A percentile compares a stretch with the other conserved stretches of the same genome.
phyloP scores from a whole-genome alignment of 2,329 filamentous ascomycete species.

The Arthroderma sp. region DNA sequence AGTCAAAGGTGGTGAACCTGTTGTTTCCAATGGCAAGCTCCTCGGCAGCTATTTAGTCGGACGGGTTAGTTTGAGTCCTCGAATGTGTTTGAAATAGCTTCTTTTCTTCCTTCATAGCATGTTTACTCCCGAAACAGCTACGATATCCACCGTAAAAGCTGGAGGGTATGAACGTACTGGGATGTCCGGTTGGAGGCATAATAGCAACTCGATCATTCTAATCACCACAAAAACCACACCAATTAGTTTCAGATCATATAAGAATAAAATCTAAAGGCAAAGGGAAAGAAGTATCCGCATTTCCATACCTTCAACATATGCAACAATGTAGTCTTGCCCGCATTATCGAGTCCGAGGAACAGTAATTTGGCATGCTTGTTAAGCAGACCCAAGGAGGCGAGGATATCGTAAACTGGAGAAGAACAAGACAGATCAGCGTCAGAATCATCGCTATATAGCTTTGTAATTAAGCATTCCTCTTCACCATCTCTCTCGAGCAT shows the following conservation, averaged over 20 bases:
- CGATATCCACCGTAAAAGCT: not conserved
- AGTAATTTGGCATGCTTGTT: constrained; percentile 96
- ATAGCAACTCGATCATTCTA: constrained; percentile 89
- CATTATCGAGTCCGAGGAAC: constrained; percentile 87
- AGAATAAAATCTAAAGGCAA: too few relatives aligned
- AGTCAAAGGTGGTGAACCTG: constrained; percentile 86
- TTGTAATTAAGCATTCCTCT: too few relatives aligned
- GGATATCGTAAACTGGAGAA: constrained; percentile 69
- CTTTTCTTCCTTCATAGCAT: not conserved
- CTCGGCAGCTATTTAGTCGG: constrained; percentile 55
- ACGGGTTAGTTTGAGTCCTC: not conserved
- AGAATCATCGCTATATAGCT: not conserved
- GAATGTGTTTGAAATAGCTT: constrained; percentile 8
- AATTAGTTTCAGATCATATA: not conserved
- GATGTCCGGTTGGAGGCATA: constrained; percentile 79
- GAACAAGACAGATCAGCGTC: constrained; percentile 2
- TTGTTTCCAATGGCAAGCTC: constrained; percentile 87
- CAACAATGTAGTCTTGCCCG: constrained; percentile 83
- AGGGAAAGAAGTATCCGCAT: not conserved
- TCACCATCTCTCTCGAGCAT: not conserved
- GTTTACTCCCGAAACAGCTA: not conserved
- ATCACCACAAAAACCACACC: constrained; percentile 4
- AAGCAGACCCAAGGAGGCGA: constrained; percentile 72
- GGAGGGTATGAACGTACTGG: constrained; percentile 48
- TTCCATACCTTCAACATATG: constrained; percentile 81